These are phyloP conservation scores for Nepenthes gracilis DNA, from an alignment of 148 eudicot species.

Conservation along the genomic window DNA sequence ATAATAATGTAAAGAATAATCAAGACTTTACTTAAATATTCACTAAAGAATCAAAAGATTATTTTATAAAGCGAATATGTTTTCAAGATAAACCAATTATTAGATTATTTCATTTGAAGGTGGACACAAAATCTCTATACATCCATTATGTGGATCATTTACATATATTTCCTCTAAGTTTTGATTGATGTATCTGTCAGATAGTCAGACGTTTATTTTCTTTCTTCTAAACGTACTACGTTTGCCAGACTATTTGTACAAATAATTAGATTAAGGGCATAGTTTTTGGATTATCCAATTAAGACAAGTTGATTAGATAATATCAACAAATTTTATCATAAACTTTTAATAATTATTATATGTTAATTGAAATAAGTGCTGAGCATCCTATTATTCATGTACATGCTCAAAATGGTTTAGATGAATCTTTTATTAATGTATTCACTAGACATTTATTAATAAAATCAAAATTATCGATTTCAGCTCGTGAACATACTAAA, in stretches of 20 bases:
- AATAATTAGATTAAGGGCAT: background rate
- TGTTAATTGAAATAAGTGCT: background rate
- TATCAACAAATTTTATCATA: background rate
- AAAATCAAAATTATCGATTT: background rate
- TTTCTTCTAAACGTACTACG: background rate
- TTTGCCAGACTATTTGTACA: constrained; percentile 4
- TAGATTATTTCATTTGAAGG: too few species aligned
- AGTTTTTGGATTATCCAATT: constrained; percentile 3
- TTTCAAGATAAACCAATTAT: too few species aligned
- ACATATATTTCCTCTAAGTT: too few species aligned
- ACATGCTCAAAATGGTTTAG: background rate
- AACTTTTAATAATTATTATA: constrained; percentile 1
- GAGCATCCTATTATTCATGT: background rate
- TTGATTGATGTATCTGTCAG: too few species aligned
- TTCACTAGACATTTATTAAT: background rate
- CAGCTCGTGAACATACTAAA: constrained; percentile 3
- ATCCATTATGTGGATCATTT: background rate
- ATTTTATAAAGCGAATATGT: background rate
- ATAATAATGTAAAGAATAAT: too few species aligned
- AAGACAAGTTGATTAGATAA: background rate
- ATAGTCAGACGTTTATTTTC: too few species aligned
- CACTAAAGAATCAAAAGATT: background rate
- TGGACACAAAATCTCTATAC: background rate
- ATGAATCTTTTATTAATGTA: background rate
- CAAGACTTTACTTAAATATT: background rate